Evolutionary conservation across 1,284 basidiomycete genomes (phyloP), one percentile per base, ranked within the genome.

Genomic region (Ganoderma boninense): DNA sequence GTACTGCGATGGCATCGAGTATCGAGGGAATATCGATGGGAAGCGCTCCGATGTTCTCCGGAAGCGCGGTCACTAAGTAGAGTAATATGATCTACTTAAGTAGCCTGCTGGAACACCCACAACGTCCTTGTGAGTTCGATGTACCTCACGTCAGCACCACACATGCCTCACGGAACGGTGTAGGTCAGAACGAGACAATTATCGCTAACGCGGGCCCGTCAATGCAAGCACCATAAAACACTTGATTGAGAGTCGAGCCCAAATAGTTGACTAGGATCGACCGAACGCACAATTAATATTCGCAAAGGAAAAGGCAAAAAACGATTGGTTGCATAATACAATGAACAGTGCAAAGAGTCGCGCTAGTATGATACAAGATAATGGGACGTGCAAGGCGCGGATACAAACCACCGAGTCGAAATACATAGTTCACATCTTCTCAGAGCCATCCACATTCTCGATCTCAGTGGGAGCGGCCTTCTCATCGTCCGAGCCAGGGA

Each of bases 401-500:
- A 32, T 13, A 8, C 14, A 32, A 6, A 32, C 8, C 1, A 57
- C 5, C 2, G 14, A 20, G 1, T 20, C 14, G 5, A 3, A 16
- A 35, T 35, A 18, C 32, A 35, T 2, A 18, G 18, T 16, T 23
- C 35, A 60, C 5, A 60, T 62, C 60, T 62, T 62, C 40, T 62
- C 60, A 16, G 40, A 23, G 11, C 23, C 49, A 4, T 26, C 8
- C 38, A 26, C 60, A 14, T 62, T 29, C 60, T 62, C 40, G 2
- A 62, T 26, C 38, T 62, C 60, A 20, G 35, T 40, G 8, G 57
- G 57, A 40, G 57, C 35, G 2, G 61, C 7, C 42, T 62, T 52
- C n/a, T 65, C 32, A 26, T n/a, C 63, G 5, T 69, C 64, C 38
- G 64, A 38, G 29, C 65, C 72, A 23, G 68, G 65, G 13, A 60